These are phyloP conservation scores for Boechera divaricarpa DNA, from an alignment of 345 rosid genomes.

Conservation along the genomic window DNA sequence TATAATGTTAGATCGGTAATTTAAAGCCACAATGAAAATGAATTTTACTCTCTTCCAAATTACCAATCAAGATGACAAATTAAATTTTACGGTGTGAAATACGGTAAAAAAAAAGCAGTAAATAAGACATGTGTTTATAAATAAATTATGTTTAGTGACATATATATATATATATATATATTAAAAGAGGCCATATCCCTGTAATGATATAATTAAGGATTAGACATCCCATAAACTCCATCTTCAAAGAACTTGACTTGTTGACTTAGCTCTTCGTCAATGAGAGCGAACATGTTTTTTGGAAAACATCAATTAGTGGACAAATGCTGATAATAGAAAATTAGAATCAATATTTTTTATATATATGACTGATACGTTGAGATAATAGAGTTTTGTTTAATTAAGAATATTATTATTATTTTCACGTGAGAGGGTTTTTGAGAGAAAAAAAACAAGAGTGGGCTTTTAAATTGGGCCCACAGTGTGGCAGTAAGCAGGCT, in stretches of 20 bases:
- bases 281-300: background rate
- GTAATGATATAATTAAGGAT: background rate
- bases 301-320: slow-evolving; percentile 10
- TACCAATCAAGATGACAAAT: background rate
- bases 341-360: no score
- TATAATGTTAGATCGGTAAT: background rate
- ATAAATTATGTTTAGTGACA: background rate
- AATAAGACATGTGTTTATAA: background rate
- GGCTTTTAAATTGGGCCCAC: slow-evolving; percentile 48
- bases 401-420: background rate
- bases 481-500: slow-evolving; percentile 40
- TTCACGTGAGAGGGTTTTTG: slow-evolving; percentile 22
- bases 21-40: background rate
- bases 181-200: background rate
- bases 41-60: background rate
- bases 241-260: slow-evolving; percentile 29
- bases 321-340: slow-evolving; percentile 8
- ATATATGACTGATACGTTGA: slow-evolving; percentile 11
- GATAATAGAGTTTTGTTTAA: slow-evolving; percentile 3
- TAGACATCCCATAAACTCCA: background rate
- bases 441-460: slow-evolving; percentile 27
- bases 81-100: background rate
- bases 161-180: background rate
- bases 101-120: background rate
- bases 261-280: slow-evolving; percentile 33